These are phyloP conservation scores for Trichophaea hybrida DNA, from an alignment of 2,329 filamentous ascomycete genomes.

Conservation along the genomic window DNA sequence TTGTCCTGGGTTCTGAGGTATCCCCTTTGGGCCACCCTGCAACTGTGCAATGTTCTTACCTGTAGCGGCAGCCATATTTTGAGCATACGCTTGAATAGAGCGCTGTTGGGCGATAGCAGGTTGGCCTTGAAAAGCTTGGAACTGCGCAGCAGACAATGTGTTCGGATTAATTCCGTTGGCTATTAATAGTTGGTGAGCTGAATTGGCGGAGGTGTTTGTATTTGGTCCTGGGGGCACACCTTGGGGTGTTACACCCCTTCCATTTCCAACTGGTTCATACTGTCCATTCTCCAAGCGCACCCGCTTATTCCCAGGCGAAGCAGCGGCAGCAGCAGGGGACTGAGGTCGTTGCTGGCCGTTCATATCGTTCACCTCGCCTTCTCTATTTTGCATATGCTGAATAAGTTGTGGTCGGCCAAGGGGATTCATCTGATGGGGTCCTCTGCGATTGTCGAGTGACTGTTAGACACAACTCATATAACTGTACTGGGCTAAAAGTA, in stretches of 20 bases:
- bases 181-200: slow-evolving; percentile 37
- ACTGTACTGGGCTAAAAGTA: background rate
- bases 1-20: slow-evolving; percentile 59
- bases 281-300: slow-evolving; percentile 23
- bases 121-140: slow-evolving; percentile 44
- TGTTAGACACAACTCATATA: background rate
- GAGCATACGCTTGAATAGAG: slow-evolving; percentile 74
- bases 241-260: slow-evolving; percentile 20
- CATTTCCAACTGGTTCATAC: slow-evolving; percentile 21
- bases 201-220: slow-evolving; percentile 14
- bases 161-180: slow-evolving; percentile 61
- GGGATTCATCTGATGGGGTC: slow-evolving; percentile 24
- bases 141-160: slow-evolving; percentile 60
- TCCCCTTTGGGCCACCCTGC: slow-evolving; percentile 29
- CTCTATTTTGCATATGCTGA: slow-evolving; percentile 47
- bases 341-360: slow-evolving; percentile 57
- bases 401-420: slow-evolving; percentile 49
- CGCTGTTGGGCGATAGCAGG: slow-evolving; percentile 55
- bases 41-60: slow-evolving; percentile 42
- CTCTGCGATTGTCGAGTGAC: background rate
- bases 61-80: slow-evolving; percentile 70
- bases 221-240: slow-evolving; percentile 9
- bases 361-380: slow-evolving; percentile 49
- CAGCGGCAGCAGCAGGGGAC: slow-evolving; percentile 32
- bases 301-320: slow-evolving; percentile 26